These are phyloP conservation scores for Pseudogymnoascus sp. DNA, from an alignment of 2,329 filamentous ascomycete genomes.

Conservation along the genomic window DNA sequence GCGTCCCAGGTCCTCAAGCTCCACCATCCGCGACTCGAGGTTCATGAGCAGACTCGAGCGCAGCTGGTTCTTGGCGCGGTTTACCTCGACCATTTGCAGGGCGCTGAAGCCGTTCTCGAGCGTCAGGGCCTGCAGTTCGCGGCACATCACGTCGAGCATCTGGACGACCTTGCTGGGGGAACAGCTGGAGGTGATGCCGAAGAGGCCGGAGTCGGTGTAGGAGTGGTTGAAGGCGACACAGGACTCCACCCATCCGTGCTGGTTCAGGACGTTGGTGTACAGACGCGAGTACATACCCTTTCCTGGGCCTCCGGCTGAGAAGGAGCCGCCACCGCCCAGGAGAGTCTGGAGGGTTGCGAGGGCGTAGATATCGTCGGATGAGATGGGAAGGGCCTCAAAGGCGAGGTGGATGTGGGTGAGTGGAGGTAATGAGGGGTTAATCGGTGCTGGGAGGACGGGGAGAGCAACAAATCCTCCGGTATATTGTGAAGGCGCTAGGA, in stretches of 20 bases:
- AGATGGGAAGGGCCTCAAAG: constrained; percentile 89
- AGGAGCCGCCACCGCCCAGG: constrained; percentile 90
- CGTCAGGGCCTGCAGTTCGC: constrained; percentile 73
- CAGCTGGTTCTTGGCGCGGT: constrained; percentile 93
- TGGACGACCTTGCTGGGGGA: constrained; percentile 66
- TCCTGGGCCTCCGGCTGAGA: constrained; percentile 90
- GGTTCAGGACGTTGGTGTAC: constrained; percentile 96
- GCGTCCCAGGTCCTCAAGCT: constrained; percentile 88
- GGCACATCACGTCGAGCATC: constrained; percentile 95
- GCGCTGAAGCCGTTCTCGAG: constrained; percentile 66
- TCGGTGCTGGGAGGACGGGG: constrained; percentile 68
- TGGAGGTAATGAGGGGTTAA: constrained; percentile 67
- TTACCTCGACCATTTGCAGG: constrained; percentile 70
- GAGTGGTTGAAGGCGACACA: constrained; percentile 96
- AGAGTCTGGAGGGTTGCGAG: constrained; percentile 92
- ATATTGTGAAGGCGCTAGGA: constrained; percentile 66
- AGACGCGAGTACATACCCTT: constrained; percentile 99
- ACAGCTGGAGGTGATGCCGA: constrained; percentile 86
- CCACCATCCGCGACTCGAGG: constrained; percentile 92
- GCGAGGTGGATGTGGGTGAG: constrained; percentile 92
- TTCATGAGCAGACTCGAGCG: constrained; percentile 91
- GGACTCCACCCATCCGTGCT: constrained; percentile 94
- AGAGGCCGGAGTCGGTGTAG: constrained; percentile 91
- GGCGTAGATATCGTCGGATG: constrained; percentile 88
- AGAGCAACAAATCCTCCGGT: constrained; percentile 89